Evolutionary conservation across 2,329 filamentous ascomycete species (phyloP).

Genomic region (Hymenoscyphus occultus): DNA sequence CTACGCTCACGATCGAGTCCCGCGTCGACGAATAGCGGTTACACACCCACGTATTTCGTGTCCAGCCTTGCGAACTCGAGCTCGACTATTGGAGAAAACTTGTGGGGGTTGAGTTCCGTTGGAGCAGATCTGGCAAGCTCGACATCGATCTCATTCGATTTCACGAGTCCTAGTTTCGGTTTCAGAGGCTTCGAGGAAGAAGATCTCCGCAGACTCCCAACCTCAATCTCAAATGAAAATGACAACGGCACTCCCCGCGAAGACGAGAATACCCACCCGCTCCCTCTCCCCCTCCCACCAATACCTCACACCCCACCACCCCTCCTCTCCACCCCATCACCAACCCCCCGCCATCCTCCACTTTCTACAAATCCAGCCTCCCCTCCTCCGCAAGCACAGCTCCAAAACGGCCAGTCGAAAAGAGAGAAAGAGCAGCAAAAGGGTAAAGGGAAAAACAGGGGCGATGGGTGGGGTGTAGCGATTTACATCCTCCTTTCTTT

Average conservation of each 20-base stretch:
- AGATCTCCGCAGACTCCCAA: too few relatives aligned
- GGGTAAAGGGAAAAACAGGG: background rate
- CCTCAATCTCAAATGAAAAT: too few relatives aligned
- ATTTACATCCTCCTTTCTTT: background rate
- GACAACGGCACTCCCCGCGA: too few relatives aligned
- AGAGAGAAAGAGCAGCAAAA: background rate
- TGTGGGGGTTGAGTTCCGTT: too few relatives aligned
- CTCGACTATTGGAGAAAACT: background rate
- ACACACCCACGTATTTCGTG: background rate
- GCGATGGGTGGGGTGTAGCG: background rate
- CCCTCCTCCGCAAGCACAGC: background rate
- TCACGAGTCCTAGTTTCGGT: too few relatives aligned
- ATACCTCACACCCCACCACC: background rate
- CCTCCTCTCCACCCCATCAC: background rate
- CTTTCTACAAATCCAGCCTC: background rate
- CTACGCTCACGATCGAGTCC: background rate
- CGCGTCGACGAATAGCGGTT: background rate
- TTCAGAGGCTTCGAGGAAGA: too few relatives aligned
- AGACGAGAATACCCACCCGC: too few relatives aligned
- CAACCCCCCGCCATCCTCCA: too few relatives aligned
- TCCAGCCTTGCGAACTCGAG: background rate
- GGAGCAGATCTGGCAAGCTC: too few relatives aligned
- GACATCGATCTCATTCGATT: too few relatives aligned
- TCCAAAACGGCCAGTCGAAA: background rate
- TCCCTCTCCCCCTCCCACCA: too few relatives aligned